Percentiles rank a stretch among this genome's conserved stretches.
Evolutionary conservation across 2,329 filamentous ascomycete species (phyloP).

Genomic region (Paecilomyces fulvus): DNA sequence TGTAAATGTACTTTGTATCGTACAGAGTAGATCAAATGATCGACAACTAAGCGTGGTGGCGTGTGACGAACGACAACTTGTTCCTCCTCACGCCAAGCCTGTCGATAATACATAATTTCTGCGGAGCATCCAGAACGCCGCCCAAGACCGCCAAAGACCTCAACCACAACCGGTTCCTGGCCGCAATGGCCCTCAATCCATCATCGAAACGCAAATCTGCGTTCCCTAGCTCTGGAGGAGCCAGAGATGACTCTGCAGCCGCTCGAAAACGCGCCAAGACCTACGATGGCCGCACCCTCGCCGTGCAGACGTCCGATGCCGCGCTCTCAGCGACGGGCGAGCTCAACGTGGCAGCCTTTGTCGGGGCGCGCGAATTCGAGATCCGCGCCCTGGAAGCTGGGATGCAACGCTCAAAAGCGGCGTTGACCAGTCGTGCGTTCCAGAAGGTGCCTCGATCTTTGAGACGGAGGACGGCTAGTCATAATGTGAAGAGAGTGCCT

Average conservation of each 20-base stretch:
- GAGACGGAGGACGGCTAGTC: conserved; percentile 81
- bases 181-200: conserved; percentile 22
- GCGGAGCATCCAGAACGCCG: background rate
- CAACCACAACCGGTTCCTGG: background rate
- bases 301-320: conserved; percentile 37
- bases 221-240: conserved; percentile 4
- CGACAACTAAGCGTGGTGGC: background rate
- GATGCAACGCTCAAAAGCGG: conserved; percentile 64
- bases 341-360: conserved; percentile 74
- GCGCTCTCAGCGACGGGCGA: conserved; percentile 58
- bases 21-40: background rate
- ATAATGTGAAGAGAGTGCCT: conserved; percentile 87
- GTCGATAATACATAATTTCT: background rate
- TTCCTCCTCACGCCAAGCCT: background rate
- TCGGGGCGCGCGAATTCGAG: conserved; percentile 80
- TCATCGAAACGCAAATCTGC: conserved; percentile 25
- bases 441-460: conserved; percentile 81
- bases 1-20: background rate
- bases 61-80: background rate
- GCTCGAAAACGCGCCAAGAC: conserved; percentile 37
- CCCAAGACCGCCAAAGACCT: background rate
- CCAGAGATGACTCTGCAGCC: conserved; percentile 14
- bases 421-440: conserved; percentile 64
- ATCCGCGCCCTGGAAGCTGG: conserved; percentile 76
- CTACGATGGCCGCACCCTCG: conserved; percentile 34